Evolutionary conservation across 148 eudicot genomes (phyloP).

Genomic region (Cornus suecica): DNA sequence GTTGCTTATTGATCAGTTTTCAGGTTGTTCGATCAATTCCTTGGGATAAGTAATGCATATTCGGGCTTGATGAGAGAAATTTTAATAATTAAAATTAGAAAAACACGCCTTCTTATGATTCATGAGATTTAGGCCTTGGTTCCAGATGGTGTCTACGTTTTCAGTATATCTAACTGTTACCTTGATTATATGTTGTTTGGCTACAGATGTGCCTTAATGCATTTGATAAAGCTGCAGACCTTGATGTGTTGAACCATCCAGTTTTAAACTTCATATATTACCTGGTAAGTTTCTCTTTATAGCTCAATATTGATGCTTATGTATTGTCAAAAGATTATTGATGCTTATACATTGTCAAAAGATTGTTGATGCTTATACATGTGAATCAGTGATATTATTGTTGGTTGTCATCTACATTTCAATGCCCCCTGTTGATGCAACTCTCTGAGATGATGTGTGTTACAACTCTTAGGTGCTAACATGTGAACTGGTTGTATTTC

Average conservation of each 20-base stretch:
- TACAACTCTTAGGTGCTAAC: background rate
- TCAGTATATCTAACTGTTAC: background rate
- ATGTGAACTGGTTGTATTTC: background rate
- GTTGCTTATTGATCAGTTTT: conserved; percentile 2
- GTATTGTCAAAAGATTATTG: background rate
- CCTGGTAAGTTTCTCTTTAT: conserved; percentile 46
- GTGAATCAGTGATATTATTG: background rate
- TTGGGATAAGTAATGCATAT: background rate
- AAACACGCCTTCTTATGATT: background rate
- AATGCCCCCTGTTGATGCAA: background rate
- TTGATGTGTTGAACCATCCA: conserved; percentile 89
- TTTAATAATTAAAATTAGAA: too few relatives aligned
- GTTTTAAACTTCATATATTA: conserved; percentile 69
- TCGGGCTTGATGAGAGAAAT: background rate
- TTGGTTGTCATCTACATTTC: background rate
- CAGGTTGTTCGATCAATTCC: background rate
- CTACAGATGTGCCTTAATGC: conserved; percentile 91
- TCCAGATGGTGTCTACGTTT: background rate
- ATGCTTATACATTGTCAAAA: background rate
- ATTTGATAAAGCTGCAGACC: conserved; percentile 75
- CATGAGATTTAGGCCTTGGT: background rate
- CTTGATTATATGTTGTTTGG: background rate
- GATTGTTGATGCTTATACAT: background rate
- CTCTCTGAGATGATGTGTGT: background rate
- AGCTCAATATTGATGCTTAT: background rate